Evolutionary conservation across 331 rosid species (phyloP), one percentile per base, ranked within the genome.

Genomic region (Arachis monticola): DNA sequence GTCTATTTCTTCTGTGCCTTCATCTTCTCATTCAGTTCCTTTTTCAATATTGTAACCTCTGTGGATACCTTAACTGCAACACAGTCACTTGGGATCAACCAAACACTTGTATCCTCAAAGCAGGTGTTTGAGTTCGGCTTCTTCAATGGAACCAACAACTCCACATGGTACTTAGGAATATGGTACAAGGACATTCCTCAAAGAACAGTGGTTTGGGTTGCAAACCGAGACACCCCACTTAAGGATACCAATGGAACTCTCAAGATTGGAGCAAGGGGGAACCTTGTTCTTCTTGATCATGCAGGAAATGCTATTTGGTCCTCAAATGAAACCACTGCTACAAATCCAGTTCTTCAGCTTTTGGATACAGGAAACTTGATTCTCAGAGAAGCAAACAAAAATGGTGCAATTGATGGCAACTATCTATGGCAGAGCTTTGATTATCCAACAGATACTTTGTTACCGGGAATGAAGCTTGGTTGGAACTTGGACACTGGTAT

Each of bases 341-440:
- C 13, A 2, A 35, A 62, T 3, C 91, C 87, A 5, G 14, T 72
- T 13, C 73, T 81, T 1, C 86, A 79, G 72, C 84, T 87, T 30
- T 72, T 82, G 6, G 93, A 87, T 70, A 46, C 82, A 0, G 93
- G 93, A 2, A 91, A 88, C 56, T 64, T 87, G 12, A 79, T 91
- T 50, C 40, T 88, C 48, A 70, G 38, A 69, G 90, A 78, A 58
- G 78, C 40, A 57, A 50, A 58, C 30, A 82, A 77, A 30, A 65
- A 42, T 13, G 22, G 22, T 17, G 22, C 22, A 17, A 17, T 17
- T 17, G 22, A 17, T 17, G n/a, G 67, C 30, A 76, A 73, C 3
- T 83, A 22, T 64, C 38, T 80, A 0, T 88, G 91, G 93, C 89
- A 88, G 58, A 90, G 91, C 80, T 91, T 88, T 60, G 86, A 88